Conservation (phyloP, 108 stramenopile genomes). For the Cyclotella atomus region DNA sequence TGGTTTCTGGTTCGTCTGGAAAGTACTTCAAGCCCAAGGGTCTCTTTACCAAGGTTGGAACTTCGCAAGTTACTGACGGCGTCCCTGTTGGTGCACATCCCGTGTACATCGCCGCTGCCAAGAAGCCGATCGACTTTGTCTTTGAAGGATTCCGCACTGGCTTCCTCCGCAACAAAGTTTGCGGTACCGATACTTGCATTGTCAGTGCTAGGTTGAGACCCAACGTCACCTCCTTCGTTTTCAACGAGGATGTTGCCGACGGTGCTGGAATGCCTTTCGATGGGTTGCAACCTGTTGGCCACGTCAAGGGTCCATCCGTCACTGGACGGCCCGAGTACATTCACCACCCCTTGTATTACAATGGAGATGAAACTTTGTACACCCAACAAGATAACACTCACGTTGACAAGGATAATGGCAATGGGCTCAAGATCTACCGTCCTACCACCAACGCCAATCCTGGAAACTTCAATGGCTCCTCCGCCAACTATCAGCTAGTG, state of each 20-base stretch:
- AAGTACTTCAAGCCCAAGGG: constrained; percentile 54
- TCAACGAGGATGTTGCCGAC: constrained; percentile 18
- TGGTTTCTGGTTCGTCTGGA: constrained; percentile 45
- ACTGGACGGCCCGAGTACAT: constrained; percentile 57
- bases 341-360: constrained; percentile 53
- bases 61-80: constrained; percentile 41
- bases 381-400: constrained; percentile 51
- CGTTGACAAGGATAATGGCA: constrained; percentile 46
- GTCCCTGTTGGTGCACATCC: constrained; percentile 28
- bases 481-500: constrained; percentile 46
- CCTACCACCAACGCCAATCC: constrained; percentile 40
- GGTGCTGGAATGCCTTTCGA: constrained; percentile 55
- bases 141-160: constrained; percentile 41
- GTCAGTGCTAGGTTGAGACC: constrained; percentile 48
- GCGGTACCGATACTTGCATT: constrained; percentile 45
- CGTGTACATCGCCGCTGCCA: constrained; percentile 47
- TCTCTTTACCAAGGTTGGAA: constrained; percentile 32
- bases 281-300: constrained; percentile 58
- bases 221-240: constrained; percentile 23
- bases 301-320: constrained; percentile 42
- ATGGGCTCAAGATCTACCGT: constrained; percentile 60
- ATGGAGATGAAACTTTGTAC: constrained; percentile 50
- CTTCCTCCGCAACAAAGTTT: constrained; percentile 42
- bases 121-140: constrained; percentile 43
- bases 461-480: constrained; percentile 26